A percentile compares a stretch with the other conserved stretches of the same genome.
phyloP scores from a whole-genome alignment of 108 stramenopile species.

The Cyclotella sp. region DNA sequence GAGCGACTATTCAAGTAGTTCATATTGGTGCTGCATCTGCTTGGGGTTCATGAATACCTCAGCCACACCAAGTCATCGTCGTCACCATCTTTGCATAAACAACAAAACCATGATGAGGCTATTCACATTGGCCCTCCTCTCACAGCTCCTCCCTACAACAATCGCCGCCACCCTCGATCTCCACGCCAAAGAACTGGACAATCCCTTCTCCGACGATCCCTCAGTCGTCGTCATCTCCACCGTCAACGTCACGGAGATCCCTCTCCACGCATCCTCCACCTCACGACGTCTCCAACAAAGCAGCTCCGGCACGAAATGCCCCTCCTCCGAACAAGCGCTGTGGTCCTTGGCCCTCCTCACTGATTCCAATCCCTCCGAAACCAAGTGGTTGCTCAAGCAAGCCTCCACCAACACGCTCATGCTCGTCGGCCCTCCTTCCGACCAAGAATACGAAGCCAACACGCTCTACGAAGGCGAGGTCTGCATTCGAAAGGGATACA shows the following conservation, averaged over 20 bases:
- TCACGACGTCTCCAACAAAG: background rate
- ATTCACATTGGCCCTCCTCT: too few species aligned
- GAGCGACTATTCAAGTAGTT: too few species aligned
- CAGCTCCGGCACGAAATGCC: background rate
- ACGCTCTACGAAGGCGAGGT: background rate
- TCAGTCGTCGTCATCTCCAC: background rate
- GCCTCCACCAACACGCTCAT: background rate
- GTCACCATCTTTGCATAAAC: too few species aligned
- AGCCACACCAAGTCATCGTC: too few species aligned
- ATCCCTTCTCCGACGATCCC: constrained; percentile 1
- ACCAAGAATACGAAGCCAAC: background rate
- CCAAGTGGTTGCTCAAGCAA: background rate
- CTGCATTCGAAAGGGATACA: background rate
- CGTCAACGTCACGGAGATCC: too few species aligned
- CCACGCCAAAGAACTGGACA: background rate
- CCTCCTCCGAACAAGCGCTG: background rate
- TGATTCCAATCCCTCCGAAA: constrained; percentile 3
- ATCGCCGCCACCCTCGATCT: too few species aligned
- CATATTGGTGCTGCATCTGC: too few species aligned
- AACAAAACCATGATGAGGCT: too few species aligned
- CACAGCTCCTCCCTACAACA: too few species aligned
- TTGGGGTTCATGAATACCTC: too few species aligned
- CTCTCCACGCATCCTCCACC: background rate
- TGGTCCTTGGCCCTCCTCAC: constrained; percentile 1
- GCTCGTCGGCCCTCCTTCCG: background rate